Conservation (phyloP, 2,329 filamentous ascomycete genomes). For the Cladosporium sp. region DNA sequence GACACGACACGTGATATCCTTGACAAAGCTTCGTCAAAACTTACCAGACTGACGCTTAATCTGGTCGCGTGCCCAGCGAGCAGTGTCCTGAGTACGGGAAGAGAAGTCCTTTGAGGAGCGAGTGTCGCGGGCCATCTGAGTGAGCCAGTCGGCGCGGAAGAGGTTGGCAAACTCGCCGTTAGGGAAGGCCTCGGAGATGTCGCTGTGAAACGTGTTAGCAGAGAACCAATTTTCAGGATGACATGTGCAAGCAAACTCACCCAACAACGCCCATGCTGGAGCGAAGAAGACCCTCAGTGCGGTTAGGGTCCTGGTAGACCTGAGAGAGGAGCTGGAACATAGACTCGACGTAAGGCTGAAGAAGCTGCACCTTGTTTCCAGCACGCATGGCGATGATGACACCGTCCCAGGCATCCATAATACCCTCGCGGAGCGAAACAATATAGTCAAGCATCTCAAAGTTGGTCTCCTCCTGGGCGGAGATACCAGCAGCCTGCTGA, state of each 20-base stretch:
- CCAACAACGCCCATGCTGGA: slow-evolving; percentile 97
- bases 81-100: slow-evolving; percentile 82
- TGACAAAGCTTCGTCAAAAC: slow-evolving; percentile 6
- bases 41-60: slow-evolving; percentile 75
- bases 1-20: not conserved
- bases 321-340: slow-evolving; percentile 84
- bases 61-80: slow-evolving; percentile 94
- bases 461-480: slow-evolving; percentile 66
- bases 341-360: slow-evolving; percentile 73
- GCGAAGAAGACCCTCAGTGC: slow-evolving; percentile 85
- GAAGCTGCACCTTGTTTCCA: slow-evolving; percentile 66
- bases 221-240: not conserved
- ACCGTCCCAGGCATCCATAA: slow-evolving; percentile 98
- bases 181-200: slow-evolving; percentile 90
- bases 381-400: slow-evolving; percentile 92
- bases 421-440: slow-evolving; percentile 88
- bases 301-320: slow-evolving; percentile 77
- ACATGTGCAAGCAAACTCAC: slow-evolving; percentile 51
- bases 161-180: slow-evolving; percentile 78
- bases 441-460: slow-evolving; percentile 98
- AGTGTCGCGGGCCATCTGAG: slow-evolving; percentile 84
- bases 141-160: slow-evolving; percentile 91
- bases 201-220: slow-evolving; percentile 56
- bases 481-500: slow-evolving; percentile 85
- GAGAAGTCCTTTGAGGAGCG: slow-evolving; percentile 84